Percentiles rank a stretch among this genome's conserved stretches.
Evolutionary conservation across 1,139 yeast species (phyloP).

Genomic region (Geotrichum bryndzae): DNA sequence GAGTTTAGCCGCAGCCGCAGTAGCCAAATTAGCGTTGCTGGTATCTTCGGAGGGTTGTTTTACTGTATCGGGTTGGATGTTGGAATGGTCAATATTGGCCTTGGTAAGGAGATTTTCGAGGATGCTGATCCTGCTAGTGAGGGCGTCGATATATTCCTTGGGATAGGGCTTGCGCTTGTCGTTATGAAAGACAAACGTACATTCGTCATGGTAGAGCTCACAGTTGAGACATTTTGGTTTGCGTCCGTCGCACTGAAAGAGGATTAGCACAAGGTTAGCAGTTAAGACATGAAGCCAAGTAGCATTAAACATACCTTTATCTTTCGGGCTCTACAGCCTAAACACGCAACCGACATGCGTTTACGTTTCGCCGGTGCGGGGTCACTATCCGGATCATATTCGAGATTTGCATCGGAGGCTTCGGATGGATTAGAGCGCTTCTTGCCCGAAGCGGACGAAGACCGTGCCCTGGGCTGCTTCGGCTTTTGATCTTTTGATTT

Average conservation of each 20-base stretch:
- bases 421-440: background rate
- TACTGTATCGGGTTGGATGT: background rate
- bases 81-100: constrained; percentile 7
- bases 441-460: background rate
- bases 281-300: background rate
- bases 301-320: constrained; percentile 29
- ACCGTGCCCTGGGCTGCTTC: background rate
- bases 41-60: background rate
- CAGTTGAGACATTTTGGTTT: constrained; percentile 61
- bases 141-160: constrained; percentile 19
- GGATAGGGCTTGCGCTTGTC: constrained; percentile 21
- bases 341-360: constrained; percentile 56
- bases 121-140: constrained; percentile 14
- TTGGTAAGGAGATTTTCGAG: constrained; percentile 15
- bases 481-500: background rate
- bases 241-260: constrained; percentile 48
- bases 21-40: background rate
- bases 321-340: constrained; percentile 55
- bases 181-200: constrained; percentile 18
- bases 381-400: background rate
- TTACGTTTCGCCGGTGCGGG: constrained; percentile 7
- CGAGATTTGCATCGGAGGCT: background rate
- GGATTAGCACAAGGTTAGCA: background rate
- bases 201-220: constrained; percentile 44
- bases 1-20: background rate